Evolutionary conservation across 306 rosid genomes (phyloP), one percentile per base, ranked within the genome.

Genomic region (Cicer arietinum): DNA sequence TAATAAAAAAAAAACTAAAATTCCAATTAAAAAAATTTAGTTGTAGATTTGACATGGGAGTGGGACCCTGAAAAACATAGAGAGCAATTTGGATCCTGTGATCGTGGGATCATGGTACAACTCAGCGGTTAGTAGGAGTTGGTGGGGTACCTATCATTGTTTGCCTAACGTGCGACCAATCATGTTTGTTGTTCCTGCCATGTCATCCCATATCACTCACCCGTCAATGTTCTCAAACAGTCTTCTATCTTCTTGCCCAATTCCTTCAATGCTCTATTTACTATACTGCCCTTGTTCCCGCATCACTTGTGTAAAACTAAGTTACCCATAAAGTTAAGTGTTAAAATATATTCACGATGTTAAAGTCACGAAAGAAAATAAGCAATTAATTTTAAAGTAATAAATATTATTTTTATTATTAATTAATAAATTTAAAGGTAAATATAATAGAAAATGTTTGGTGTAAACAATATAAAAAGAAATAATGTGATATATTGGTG

Each of bases 111-210:
- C 41, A 5, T 57, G 61, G 13, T 51, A 89, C 95, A 90, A 88
- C 84, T 89, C 92, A 93, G 82, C 78, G 56, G 87, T 86, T 46
- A 85, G 77, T 76, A 87, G 82, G 78, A 30, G 71, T 74, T 82
- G 86, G 83, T 71, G 76, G 86, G 85, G 78, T 11, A 20, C 72
- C 8, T 71, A 78, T 83, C 87, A 51, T 43, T 76, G 80, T 77
- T 80, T 84, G 88, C 91, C 58, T 64, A 85, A 86, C 89, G 86
- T 88, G 93, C 70, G 78, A 79, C 96, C 91, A 88, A 90, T 89
- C 88, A 90, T 77, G 89, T 86, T 88, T 25, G 73, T 75, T 50
- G 68, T 54, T 78, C 74, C 8, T 79, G 63, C 87, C 97, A 91
- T 85, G 84, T 89, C 91, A 86, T 46, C 67, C 6, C 8, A 14